Evolutionary conservation across 75 land plant genomes (phyloP).

Genomic region (Pinus taeda): DNA sequence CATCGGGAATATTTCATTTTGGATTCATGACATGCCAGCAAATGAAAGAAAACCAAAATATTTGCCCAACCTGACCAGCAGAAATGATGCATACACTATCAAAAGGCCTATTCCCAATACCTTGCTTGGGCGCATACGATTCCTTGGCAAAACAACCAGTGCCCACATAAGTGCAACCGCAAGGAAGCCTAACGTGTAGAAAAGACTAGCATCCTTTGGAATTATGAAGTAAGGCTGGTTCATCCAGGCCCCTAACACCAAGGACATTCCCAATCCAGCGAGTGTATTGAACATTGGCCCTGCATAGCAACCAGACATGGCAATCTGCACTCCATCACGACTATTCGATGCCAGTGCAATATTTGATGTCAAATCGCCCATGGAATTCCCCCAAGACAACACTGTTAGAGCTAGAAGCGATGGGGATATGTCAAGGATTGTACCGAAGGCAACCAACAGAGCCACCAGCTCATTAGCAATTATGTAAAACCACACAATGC

Average conservation of each 20-base stretch:
- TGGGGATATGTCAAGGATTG: slow-evolving; percentile 49
- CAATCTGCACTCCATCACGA: slow-evolving; percentile 75
- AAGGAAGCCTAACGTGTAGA: slow-evolving; percentile 61
- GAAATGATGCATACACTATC: slow-evolving; percentile 50
- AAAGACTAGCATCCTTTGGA: slow-evolving; percentile 40
- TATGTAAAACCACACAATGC: slow-evolving; percentile 67
- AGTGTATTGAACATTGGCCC: slow-evolving; percentile 84
- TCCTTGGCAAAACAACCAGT: slow-evolving; percentile 52
- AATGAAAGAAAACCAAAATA: slow-evolving; percentile 22
- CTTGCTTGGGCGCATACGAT: slow-evolving; percentile 56
- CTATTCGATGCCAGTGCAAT: slow-evolving; percentile 45
- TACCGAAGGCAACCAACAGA: slow-evolving; percentile 57
- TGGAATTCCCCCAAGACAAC: slow-evolving; percentile 86
- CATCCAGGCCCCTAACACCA: slow-evolving; percentile 52
- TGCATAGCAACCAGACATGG: slow-evolving; percentile 84
- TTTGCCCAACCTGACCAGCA: slow-evolving; percentile 37
- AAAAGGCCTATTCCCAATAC: slow-evolving; percentile 62
- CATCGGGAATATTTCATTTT: too few species aligned
- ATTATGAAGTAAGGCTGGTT: slow-evolving; percentile 45
- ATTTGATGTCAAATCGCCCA: slow-evolving; percentile 72
- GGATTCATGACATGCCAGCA: neutral
- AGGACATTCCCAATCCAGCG: slow-evolving; percentile 70
- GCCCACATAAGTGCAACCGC: slow-evolving; percentile 65
- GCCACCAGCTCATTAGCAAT: slow-evolving; percentile 73
- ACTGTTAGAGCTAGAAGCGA: slow-evolving; percentile 76